These are phyloP conservation scores for Blastobotrys robertii DNA, from an alignment of 805 yeast genomes.

Conservation along the genomic window DNA sequence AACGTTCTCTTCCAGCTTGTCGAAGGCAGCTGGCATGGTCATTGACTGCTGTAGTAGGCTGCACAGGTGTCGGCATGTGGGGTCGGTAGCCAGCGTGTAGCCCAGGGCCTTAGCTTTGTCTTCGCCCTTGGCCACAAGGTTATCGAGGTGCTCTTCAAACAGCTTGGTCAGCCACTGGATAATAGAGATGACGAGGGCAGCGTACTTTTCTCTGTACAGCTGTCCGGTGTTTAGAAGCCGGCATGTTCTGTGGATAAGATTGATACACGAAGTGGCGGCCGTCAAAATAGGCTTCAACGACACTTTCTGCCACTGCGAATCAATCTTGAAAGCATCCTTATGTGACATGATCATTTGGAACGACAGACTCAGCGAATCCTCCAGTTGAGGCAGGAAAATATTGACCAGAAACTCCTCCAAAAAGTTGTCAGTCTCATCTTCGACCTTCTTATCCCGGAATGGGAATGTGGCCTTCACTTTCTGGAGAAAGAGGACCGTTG, in stretches of 20 bases:
- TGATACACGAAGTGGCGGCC: conserved; percentile 39
- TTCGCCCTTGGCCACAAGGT: conserved; percentile 9
- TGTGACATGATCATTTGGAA: conserved; percentile 40
- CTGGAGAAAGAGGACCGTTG: conserved; percentile 58
- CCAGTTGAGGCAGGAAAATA: conserved; percentile 55
- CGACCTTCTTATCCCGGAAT: conserved; percentile 15
- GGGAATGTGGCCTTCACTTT: conserved; percentile 40
- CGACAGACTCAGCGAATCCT: conserved; percentile 41
- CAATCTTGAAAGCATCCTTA: conserved; percentile 31
- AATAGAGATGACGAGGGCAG: conserved; percentile 25
- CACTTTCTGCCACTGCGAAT: conserved; percentile 18
- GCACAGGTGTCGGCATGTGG: background rate
- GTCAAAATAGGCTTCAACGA: conserved; percentile 28
- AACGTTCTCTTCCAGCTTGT: conserved; percentile 2
- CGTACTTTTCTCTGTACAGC: conserved; percentile 48
- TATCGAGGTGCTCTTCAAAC: conserved; percentile 11
- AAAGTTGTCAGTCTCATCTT: conserved; percentile 26
- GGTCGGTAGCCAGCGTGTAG: conserved; percentile 6
- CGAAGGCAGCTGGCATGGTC: background rate
- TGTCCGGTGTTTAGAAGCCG: conserved; percentile 50
- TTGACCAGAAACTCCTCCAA: conserved; percentile 55
- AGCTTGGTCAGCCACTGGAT: conserved; percentile 15
- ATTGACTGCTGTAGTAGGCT: too few species aligned
- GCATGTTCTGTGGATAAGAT: conserved; percentile 40
- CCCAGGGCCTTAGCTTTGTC: conserved; percentile 9